Conservation (phyloP, 352 stramenopile genomes). For the Phytophthora sp. region DNA sequence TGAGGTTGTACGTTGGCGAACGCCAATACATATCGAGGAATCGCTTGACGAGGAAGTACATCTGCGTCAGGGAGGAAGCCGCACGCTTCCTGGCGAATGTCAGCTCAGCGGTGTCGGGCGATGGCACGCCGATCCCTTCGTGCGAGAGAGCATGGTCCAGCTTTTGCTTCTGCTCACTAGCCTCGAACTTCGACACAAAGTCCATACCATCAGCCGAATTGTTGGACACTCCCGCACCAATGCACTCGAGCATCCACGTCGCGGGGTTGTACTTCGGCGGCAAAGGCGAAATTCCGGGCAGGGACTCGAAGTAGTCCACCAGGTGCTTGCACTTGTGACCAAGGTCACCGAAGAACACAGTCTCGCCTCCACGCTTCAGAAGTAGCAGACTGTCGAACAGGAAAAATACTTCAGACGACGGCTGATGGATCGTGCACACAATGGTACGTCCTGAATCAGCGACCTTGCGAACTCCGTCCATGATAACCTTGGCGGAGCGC, state of each 20-base stretch:
- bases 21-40: conserved; percentile 43
- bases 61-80: conserved; percentile 22
- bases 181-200: conserved; percentile 41
- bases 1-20: conserved; percentile 88
- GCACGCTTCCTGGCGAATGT: conserved; percentile 34
- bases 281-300: background rate
- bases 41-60: conserved; percentile 28
- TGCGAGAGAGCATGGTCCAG: conserved; percentile 13
- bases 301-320: conserved; percentile 9
- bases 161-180: conserved; percentile 25
- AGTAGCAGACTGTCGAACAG: conserved; percentile 86
- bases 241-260: conserved; percentile 29
- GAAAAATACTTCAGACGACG: conserved; percentile 28
- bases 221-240: conserved; percentile 43
- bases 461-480: conserved; percentile 79
- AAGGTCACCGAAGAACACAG: conserved; percentile 55
- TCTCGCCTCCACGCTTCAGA: conserved; percentile 60
- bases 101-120: conserved; percentile 13
- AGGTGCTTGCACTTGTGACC: background rate
- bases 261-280: conserved; percentile 29
- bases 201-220: conserved; percentile 31
- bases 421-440: conserved; percentile 55
- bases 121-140: conserved; percentile 23
- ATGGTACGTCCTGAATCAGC: conserved; percentile 61
- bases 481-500: conserved; percentile 79